These are phyloP conservation scores for Schwanniomyces occidentalis DNA, from an alignment of 805 yeast genomes.

Conservation along the genomic window DNA sequence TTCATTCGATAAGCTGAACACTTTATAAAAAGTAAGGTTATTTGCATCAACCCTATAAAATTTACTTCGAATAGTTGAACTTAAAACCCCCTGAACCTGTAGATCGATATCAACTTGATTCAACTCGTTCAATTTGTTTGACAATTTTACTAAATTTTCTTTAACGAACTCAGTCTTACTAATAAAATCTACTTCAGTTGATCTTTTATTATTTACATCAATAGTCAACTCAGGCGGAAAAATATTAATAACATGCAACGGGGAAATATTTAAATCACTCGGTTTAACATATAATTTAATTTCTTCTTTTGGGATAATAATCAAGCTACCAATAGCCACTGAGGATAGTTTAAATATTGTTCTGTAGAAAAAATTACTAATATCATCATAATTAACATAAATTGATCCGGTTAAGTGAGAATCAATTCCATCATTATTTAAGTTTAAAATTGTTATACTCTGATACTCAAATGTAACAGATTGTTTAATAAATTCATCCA, in stretches of 20 bases:
- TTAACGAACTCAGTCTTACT: constrained; percentile 20
- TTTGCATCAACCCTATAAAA: constrained; percentile 16
- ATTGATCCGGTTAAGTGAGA: constrained; percentile 28
- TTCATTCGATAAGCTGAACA: constrained; percentile 8
- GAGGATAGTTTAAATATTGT: constrained; percentile 20
- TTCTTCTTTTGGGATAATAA: constrained; percentile 18
- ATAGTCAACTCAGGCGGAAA: constrained; percentile 26
- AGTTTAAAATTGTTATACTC: constrained; percentile 21
- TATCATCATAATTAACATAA: constrained; percentile 26
- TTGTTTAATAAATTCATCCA: constrained; percentile 15
- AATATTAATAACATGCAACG: constrained; percentile 23
- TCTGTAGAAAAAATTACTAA: constrained; percentile 21
- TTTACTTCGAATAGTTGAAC: constrained; percentile 17
- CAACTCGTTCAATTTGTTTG: constrained; percentile 15
- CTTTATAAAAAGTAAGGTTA: constrained; percentile 15
- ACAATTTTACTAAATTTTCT: constrained; percentile 16
- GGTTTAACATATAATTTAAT: constrained; percentile 20
- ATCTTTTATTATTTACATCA: constrained; percentile 17
- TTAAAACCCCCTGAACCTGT: constrained; percentile 21
- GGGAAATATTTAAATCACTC: constrained; percentile 7
- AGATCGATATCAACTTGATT: constrained; percentile 17
- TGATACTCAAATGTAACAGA: constrained; percentile 24
- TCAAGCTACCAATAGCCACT: constrained; percentile 22
- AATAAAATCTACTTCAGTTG: constrained; percentile 24
- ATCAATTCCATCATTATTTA: constrained; percentile 27